phyloP scores from a whole-genome alignment of 2,329 filamentous ascomycete species.

The Cladosporium austrohemisphaericum region DNA sequence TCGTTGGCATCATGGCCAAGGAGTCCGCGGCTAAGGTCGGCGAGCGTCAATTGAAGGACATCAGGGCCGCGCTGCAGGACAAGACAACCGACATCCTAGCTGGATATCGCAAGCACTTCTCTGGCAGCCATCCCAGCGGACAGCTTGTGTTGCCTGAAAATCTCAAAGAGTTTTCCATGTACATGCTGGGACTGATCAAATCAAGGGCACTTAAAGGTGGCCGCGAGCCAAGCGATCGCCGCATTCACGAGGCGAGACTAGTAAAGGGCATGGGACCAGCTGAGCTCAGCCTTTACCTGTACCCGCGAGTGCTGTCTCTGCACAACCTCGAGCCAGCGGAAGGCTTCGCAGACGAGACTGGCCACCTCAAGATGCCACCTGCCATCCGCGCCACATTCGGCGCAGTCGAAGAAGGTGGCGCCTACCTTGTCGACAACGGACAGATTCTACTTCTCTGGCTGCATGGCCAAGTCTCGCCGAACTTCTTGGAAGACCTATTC shows the following conservation, averaged over 20 bases:
- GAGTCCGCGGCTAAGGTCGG: slow-evolving; percentile 81
- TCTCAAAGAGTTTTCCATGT: slow-evolving; percentile 96
- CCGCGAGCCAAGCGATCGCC: slow-evolving; percentile 82
- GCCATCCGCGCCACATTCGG: slow-evolving; percentile 78
- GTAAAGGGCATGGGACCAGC: slow-evolving; percentile 80
- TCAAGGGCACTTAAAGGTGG: slow-evolving; percentile 89
- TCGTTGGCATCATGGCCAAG: slow-evolving; percentile 83
- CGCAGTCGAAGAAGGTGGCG: slow-evolving; percentile 85
- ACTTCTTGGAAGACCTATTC: slow-evolving; percentile 85
- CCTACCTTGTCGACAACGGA: slow-evolving; percentile 92
- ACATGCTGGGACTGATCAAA: slow-evolving; percentile 84
- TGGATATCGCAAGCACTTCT: slow-evolving; percentile 88
- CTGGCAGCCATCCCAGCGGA: slow-evolving; percentile 78
- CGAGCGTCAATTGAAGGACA: slow-evolving; percentile 74
- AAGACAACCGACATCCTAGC: slow-evolving; percentile 90
- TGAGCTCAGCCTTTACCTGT: slow-evolving; percentile 87
- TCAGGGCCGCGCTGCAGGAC: slow-evolving; percentile 77
- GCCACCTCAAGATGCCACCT: slow-evolving; percentile 80
- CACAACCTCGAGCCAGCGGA: slow-evolving; percentile 86
- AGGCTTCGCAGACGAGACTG: slow-evolving; percentile 89
- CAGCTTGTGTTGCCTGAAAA: slow-evolving; percentile 94
- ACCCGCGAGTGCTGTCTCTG: slow-evolving; percentile 86
- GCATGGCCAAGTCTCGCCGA: slow-evolving; percentile 86
- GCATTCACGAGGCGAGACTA: slow-evolving; percentile 87
- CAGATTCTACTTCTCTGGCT: slow-evolving; percentile 91